These are phyloP conservation scores for Solanum pennellii DNA, from an alignment of 257 asterid species.

Conservation along the genomic window DNA sequence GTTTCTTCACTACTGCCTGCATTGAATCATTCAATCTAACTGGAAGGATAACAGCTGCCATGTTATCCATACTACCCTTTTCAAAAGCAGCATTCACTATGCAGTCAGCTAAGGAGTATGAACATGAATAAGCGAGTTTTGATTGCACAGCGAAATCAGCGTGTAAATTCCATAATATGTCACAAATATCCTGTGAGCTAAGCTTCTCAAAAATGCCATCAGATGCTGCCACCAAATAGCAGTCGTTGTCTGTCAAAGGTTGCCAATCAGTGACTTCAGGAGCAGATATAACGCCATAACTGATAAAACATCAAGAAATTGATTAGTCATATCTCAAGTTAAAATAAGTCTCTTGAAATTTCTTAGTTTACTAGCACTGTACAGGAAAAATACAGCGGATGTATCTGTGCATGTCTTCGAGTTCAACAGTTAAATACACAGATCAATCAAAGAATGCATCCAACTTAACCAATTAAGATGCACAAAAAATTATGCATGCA, in stretches of 20 bases:
- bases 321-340: conserved; percentile 1
- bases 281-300: conserved; percentile 89
- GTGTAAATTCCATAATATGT: conserved; percentile 60
- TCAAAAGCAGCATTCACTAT: conserved; percentile 69
- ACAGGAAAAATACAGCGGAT: background rate
- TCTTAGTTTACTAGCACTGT: background rate
- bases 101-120: conserved; percentile 72
- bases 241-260: conserved; percentile 67
- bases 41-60: conserved; percentile 78
- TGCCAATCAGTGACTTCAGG: conserved; percentile 98
- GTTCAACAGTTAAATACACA: background rate
- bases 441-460: background rate
- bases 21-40: conserved; percentile 23
- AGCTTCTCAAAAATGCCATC: conserved; percentile 91
- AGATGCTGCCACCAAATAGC: conserved; percentile 84
- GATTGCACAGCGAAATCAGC: conserved; percentile 24
- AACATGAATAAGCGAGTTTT: conserved; percentile 43
- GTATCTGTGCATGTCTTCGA: background rate
- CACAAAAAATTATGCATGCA: background rate
- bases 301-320: conserved; percentile 24
- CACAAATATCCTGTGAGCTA: conserved; percentile 81
- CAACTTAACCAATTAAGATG: background rate
- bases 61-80: conserved; percentile 81
- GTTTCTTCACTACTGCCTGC: conserved; percentile 17
- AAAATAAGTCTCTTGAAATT: background rate